Base-by-base conservation (phyloP, 129 eudicot species). In the Artemisia argyi region DNA sequence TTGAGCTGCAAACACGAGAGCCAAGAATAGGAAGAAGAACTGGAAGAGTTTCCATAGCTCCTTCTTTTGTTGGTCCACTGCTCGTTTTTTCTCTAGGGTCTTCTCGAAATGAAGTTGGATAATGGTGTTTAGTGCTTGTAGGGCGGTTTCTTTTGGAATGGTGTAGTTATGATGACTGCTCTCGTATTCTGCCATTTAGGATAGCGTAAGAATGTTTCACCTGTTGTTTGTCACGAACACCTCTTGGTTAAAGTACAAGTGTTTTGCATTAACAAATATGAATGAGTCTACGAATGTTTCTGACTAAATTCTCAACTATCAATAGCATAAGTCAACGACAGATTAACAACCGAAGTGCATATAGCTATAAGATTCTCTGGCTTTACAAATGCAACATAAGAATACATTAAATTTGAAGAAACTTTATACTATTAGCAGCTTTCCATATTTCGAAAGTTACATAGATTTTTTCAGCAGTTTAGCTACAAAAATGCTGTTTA, bases 81-180 rank as follows among this genome's bases (percentile, higher is more conserved):
- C 82, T 39, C 85, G 82, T 75, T 95, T 95, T 69, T 95, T 95
- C 61, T 95, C 99, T 0, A 95, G 96, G 88, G 99, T 95, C 76
- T 95, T 95, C 76, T 95, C 99, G 81, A 95, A 95, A 64, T 95
- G 99, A 83, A 95, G 99, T 20, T 91, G 99, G 78, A 95, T 95
- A 12, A 95, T 90, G 70, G 96, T 95, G 97, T 86, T 95, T 11
- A 95, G 76, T 39, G 99, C 91, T 80, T 95, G 99, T 8, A 95
- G 78, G 15, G 96, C 88, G 0, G 96, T 83, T 82, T 95, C 99
- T 71, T 86, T 90, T 24, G 90, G 76, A 63, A 89, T 83, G 50
- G 72, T 62, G 83, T 72, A 83, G 73, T 79, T 77, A 81, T 81
- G 82, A 72, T 76, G 84, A 78, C 73, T 49, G 81, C 75, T 76